A percentile compares a stretch with the other conserved stretches of the same genome.
These are phyloP conservation scores for Aaosphaeria pasadenensis DNA, from an alignment of 2,329 filamentous ascomycete genomes.

Conservation along the genomic window DNA sequence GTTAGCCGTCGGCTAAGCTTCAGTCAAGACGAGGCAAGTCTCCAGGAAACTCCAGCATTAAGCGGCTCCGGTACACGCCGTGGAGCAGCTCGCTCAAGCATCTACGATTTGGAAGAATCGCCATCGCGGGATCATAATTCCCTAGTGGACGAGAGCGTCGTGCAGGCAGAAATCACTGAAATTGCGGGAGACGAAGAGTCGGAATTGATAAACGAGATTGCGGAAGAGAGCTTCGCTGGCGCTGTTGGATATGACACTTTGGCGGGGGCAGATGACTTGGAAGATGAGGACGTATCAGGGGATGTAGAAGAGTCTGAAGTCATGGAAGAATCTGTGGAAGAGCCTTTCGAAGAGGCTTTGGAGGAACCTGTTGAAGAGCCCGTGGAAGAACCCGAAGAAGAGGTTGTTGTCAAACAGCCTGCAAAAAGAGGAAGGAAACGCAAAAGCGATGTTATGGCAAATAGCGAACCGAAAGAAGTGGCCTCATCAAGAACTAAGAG, in stretches of 20 bases:
- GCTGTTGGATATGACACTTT: slow-evolving; percentile 27
- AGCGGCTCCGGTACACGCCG: slow-evolving; percentile 33
- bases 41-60: slow-evolving; percentile 28
- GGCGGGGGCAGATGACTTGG: slow-evolving; percentile 12
- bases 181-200: slow-evolving; percentile 20
- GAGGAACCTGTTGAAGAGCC: background rate
- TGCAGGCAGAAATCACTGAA: slow-evolving; percentile 26
- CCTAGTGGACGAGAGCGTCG: slow-evolving; percentile 28
- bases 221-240: slow-evolving; percentile 26
- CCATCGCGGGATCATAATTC: slow-evolving; percentile 23
- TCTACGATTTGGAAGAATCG: slow-evolving; percentile 34
- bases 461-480: slow-evolving; percentile 13
- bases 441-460: slow-evolving; percentile 10
- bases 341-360: too few species aligned
- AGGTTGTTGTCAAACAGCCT: slow-evolving; percentile 9
- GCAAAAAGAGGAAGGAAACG: slow-evolving; percentile 8
- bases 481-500: slow-evolving; percentile 14
- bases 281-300: slow-evolving; percentile 8
- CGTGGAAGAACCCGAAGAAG: slow-evolving; percentile 3
- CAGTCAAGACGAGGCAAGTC: slow-evolving; percentile 36
- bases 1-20: slow-evolving; percentile 59
- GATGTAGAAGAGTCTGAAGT: slow-evolving; percentile 27
- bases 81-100: slow-evolving; percentile 19
- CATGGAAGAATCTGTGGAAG: slow-evolving; percentile 9
- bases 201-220: slow-evolving; percentile 12